Base-by-base conservation (phyloP, 2,329 filamentous ascomycete species). In the Alternaria arborescens region DNA sequence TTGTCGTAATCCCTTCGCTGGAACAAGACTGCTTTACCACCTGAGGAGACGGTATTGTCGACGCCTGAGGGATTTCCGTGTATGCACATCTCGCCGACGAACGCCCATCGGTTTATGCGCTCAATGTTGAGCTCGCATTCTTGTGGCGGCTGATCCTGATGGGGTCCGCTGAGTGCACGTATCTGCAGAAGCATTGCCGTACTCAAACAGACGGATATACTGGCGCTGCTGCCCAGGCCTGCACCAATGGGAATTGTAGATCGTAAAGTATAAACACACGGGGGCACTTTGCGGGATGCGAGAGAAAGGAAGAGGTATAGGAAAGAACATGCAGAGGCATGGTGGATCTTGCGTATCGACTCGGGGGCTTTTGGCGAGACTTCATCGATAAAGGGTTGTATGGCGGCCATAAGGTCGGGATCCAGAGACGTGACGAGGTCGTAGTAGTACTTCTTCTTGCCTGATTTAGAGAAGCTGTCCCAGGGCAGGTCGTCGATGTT, bases 101-200 rank as follows among this genome's bases (percentile, higher is more conserved):
- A 98, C 0, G 95, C 94, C 95, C 96, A 99, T 63, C 91, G 87
- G 79, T 99, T 99, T 81, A 99, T 97, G 65, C 94, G 89, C 81
- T 98, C 94, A 30, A 98, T 86, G 77, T 99, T 94, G 43, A 93
- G 80, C 61, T 91, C 89, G n/a, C 92, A 92, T 80, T 99, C 95
- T 55, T 93, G 89, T 0, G 88, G 81, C 4, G 93, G 92, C 78
- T 98, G 94, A 71, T 98, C 94, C 0, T 92, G 91, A 75, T 98
- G 94, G 1, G 95, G 95, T 0, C 93, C 93, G 1, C 93, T 91
- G 6, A 99, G 84, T 3, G 94, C 92, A 52, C 94, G 90, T 65
- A 96, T 90, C 78, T 98, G 95, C 56, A 96, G 83, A 12, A 98
- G 86, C 16, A 99, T 85, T 1, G 94, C 93, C 1, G 92, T 86